Evolutionary conservation across 805 yeast species (phyloP), one percentile per base, ranked within the genome.

Genomic region (Candida rishiriensis): DNA sequence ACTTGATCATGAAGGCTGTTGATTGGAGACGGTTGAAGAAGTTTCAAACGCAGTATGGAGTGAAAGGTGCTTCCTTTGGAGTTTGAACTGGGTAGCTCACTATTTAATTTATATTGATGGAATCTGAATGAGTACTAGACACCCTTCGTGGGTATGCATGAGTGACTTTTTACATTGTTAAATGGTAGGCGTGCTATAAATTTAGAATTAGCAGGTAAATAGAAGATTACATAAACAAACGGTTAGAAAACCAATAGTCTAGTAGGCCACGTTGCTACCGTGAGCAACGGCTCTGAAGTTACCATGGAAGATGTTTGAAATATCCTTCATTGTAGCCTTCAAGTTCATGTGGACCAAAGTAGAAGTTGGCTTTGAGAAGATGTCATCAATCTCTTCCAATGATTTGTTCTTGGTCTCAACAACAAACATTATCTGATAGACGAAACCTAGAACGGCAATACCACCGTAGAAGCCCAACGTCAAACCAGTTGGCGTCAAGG

Each of bases 381-480:
- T 66, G 40, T 75, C 81, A 57, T 83, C 88, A 47, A 83, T 77
- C 64, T 83, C 88, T 65, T 83, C 89, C 59, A 83, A 71, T 12
- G 88, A 79, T 65, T 75, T 78, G 54, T 76, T 82, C 65, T 81
- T 82, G 31, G 88, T 83, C 65, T 83, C 88, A 33, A 84, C 86
- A 76, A 81, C 79, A 64, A 79, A 76, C 49, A 79, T 57, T 47
- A 69, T 49, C 60, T 76, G 81, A 60, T 76, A 76, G 42, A 76
- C 54, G 53, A 74, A 64, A 42, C 83, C 85, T 28, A 80, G 44
- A 44, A 76, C 72, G 1, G 84, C 83, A 54, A 81, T 72, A 38
- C 85, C 85, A 40, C 85, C 86, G 54, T 78, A 81, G 71, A 81
- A 81, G 0, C 86, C 86, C 39, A 80, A 62, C 7, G 81, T 72